phyloP scores from a whole-genome alignment of 2,329 filamentous ascomycete genomes.

The Magnaporthiopsis incrustans region DNA sequence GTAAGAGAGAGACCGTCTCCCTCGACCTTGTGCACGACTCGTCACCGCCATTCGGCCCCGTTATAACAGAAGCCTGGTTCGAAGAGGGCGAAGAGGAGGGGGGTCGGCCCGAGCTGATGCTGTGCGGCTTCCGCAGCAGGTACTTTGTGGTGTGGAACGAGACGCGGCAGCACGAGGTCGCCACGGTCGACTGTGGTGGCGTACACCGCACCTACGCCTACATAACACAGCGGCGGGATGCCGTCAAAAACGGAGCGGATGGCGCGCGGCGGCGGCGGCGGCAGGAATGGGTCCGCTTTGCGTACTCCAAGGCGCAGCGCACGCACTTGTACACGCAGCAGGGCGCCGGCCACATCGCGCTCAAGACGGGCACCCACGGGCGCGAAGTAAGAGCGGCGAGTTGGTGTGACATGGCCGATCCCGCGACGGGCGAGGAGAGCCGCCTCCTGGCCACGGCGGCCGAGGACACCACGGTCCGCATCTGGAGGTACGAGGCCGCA shows the following conservation, averaged over 20 bases:
- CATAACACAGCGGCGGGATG: neutral
- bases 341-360: slow-evolving; percentile 26
- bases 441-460: slow-evolving; percentile 53
- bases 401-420: slow-evolving; percentile 13
- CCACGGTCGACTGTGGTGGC: slow-evolving; percentile 73
- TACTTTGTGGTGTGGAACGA: slow-evolving; percentile 79
- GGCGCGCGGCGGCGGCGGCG: slow-evolving; percentile 11
- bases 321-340: slow-evolving; percentile 39
- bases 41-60: slow-evolving; percentile 61
- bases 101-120: slow-evolving; percentile 43
- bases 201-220: slow-evolving; percentile 70
- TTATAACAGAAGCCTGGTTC: slow-evolving; percentile 68
- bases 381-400: slow-evolving; percentile 63
- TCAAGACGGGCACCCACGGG: slow-evolving; percentile 72
- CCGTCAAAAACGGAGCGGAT: slow-evolving; percentile 13
- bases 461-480: slow-evolving; percentile 67
- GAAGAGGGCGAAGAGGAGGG: slow-evolving; percentile 18
- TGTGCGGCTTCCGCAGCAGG: slow-evolving; percentile 76
- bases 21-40: slow-evolving; percentile 57
- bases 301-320: slow-evolving; percentile 65
- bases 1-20: neutral
- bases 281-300: slow-evolving; percentile 41
- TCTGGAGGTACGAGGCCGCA: slow-evolving; percentile 48
- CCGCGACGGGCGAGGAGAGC: neutral
- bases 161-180: slow-evolving; percentile 58